These are phyloP conservation scores for Fusarium sp. DNA, from an alignment of 2,329 filamentous ascomycete species.

Conservation along the genomic window DNA sequence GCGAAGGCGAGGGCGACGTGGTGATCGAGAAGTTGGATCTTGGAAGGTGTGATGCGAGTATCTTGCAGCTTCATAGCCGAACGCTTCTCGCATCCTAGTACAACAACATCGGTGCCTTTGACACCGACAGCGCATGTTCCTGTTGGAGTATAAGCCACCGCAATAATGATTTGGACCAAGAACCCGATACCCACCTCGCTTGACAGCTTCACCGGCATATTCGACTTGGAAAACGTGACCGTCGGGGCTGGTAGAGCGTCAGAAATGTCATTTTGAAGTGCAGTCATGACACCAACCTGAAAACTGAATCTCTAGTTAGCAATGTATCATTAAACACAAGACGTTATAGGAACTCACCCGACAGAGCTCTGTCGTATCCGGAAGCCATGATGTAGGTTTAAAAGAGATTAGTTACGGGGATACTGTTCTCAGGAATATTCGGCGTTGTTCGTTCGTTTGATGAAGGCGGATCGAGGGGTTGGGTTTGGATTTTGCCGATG, in stretches of 20 bases:
- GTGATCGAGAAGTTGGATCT: slow-evolving; percentile 95
- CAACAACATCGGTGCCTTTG: slow-evolving; percentile 94
- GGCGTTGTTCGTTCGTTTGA: slow-evolving; percentile 22
- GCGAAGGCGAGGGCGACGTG: slow-evolving; percentile 98
- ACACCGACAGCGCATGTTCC: slow-evolving; percentile 98
- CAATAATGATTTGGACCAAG: slow-evolving; percentile 5
- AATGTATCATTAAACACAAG: slow-evolving; percentile 51
- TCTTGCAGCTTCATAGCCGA: slow-evolving; percentile 99
- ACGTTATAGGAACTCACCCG: slow-evolving; percentile 76
- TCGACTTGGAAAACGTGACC: slow-evolving; percentile 99
- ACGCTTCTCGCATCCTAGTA: slow-evolving; percentile 97
- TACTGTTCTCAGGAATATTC: slow-evolving; percentile 2
- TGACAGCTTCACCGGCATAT: slow-evolving; percentile 98
- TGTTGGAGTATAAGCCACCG: slow-evolving; percentile 56
- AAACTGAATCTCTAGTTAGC: slow-evolving; percentile 76
- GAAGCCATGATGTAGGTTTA: slow-evolving; percentile 76
- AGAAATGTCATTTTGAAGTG: slow-evolving; percentile 52
- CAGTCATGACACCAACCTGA: slow-evolving; percentile 72
- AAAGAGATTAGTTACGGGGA: slow-evolving; percentile 1
- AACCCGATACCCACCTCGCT: slow-evolving; percentile 79
- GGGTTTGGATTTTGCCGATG: slow-evolving; percentile 38
- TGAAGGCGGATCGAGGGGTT: slow-evolving; percentile 32
- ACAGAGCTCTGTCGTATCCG: slow-evolving; percentile 98
- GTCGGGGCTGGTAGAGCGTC: slow-evolving; percentile 82
- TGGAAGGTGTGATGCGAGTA: slow-evolving; percentile 98